phyloP scores from a whole-genome alignment of 768 basidiomycete genomes.

The Xerocomus spinulosus region DNA sequence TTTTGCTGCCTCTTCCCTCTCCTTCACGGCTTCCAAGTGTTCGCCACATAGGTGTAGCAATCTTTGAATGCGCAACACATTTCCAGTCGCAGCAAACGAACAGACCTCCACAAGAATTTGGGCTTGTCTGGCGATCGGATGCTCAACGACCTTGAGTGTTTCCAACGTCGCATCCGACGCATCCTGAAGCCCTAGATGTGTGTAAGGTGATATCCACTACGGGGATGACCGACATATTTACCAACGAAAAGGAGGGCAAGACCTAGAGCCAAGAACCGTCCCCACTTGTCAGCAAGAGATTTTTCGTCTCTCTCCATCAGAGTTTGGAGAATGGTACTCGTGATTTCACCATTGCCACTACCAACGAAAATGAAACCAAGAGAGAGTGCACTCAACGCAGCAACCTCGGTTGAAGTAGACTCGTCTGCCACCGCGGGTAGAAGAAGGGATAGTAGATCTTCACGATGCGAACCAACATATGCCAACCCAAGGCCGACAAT shows the following conservation, averaged over 20 bases:
- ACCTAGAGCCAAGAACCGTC: conserved; percentile 84
- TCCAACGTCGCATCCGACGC: conserved; percentile 91
- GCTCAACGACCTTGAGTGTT: conserved; percentile 88
- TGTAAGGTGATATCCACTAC: conserved; percentile 8
- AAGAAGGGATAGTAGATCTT: conserved; percentile 75
- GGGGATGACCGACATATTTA: conserved; percentile 31
- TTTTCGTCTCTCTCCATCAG: conserved; percentile 80
- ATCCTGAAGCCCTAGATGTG: conserved; percentile 74
- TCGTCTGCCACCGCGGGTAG: conserved; percentile 83
- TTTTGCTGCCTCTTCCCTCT: conserved; percentile 32
- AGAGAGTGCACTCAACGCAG: conserved; percentile 78
- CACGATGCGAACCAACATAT: conserved; percentile 89
- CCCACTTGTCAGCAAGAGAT: conserved; percentile 89
- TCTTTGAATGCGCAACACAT: conserved; percentile 87
- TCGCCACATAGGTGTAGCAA: conserved; percentile 94
- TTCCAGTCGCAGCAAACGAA: conserved; percentile 91
- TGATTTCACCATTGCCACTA: conserved; percentile 90
- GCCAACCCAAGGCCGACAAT: conserved; percentile 93
- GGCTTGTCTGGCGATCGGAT: conserved; percentile 86
- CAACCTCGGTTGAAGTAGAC: conserved; percentile 80
- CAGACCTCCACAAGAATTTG: conserved; percentile 92
- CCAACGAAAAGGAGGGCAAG: conserved; percentile 89
- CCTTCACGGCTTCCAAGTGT: conserved; percentile 57
- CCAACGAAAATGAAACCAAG: conserved; percentile 96
- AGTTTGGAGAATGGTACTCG: conserved; percentile 83